phyloP scores from a whole-genome alignment of 345 rosid species.

The Pistacia vera region DNA sequence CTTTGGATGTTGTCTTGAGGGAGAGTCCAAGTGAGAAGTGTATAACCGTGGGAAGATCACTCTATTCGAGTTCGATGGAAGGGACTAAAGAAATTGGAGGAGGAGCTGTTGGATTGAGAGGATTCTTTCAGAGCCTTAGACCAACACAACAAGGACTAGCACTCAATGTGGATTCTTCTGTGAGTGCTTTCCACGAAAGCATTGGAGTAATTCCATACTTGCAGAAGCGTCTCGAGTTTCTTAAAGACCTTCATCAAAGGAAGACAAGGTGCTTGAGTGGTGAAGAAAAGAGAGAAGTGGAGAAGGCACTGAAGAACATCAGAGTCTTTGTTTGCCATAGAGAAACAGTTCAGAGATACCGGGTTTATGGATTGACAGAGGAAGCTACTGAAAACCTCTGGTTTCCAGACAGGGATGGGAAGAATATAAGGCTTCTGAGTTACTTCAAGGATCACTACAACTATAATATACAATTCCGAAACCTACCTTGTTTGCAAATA shows the following conservation, averaged over 20 bases:
- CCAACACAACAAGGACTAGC: conserved; percentile 95
- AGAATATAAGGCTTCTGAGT: conserved; percentile 61
- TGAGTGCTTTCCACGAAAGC: conserved; percentile 91
- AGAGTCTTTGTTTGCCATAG: conserved; percentile 92
- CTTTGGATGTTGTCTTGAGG: conserved; percentile 88
- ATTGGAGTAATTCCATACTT: conserved; percentile 86
- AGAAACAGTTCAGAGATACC: conserved; percentile 88
- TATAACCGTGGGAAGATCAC: conserved; percentile 69
- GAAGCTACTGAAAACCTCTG: conserved; percentile 71
- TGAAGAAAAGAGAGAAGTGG: conserved; percentile 87
- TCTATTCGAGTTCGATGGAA: conserved; percentile 79
- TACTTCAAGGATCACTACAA: conserved; percentile 90
- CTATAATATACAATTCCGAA: conserved; percentile 72
- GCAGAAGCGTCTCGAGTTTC: conserved; percentile 85
- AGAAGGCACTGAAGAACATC: conserved; percentile 77
- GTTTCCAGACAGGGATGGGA: conserved; percentile 86
- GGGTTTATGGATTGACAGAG: conserved; percentile 83
- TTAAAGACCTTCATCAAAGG: conserved; percentile 72
- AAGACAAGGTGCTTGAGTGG: conserved; percentile 58
- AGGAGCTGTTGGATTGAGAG: conserved; percentile 87
- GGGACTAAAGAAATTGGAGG: conserved; percentile 87
- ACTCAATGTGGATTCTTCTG: conserved; percentile 86
- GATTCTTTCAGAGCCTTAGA: conserved; percentile 93
- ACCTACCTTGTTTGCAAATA: conserved; percentile 89
- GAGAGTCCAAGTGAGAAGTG: conserved; percentile 86